Evolutionary conservation across 31 red algal species (phyloP).

Genomic region (Odonthalia washingtoniensis): DNA sequence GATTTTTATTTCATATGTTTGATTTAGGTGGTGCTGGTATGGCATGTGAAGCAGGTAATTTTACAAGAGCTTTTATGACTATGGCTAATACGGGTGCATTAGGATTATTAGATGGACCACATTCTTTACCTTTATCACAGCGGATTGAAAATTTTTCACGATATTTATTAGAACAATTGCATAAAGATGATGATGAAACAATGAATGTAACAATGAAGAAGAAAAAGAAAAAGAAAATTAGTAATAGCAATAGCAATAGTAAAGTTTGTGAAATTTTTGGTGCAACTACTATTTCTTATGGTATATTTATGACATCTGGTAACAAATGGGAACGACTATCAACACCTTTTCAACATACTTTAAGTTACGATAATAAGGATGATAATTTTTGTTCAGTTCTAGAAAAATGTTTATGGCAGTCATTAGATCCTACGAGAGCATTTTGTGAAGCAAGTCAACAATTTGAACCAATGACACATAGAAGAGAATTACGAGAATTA

Average conservation of each 20-base stretch:
- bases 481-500: conserved; percentile 56
- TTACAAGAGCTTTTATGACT: conserved; percentile 90
- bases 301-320: conserved; percentile 61
- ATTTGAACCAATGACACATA: conserved; percentile 83
- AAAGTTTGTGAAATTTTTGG: conserved; percentile 67
- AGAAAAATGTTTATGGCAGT: conserved; percentile 54
- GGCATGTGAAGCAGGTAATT: conserved; percentile 94
- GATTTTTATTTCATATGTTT: conserved; percentile 97
- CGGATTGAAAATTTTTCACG: conserved; percentile 90
- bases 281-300: conserved; percentile 64
- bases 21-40: conserved; percentile 81
- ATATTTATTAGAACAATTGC: conserved; percentile 96
- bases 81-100: conserved; percentile 92
- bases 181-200: conserved; percentile 62
- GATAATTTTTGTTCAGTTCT: conserved; percentile 58
- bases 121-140: conserved; percentile 68
- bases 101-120: conserved; percentile 87
- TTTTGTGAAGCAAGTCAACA: conserved; percentile 77
- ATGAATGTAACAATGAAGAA: too few relatives aligned
- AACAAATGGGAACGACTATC: conserved; percentile 76
- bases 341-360: conserved; percentile 75
- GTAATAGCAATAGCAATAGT: conserved; percentile 43
- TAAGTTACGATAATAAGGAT: conserved; percentile 53
- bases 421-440: conserved; percentile 70
- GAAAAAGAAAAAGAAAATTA: too few relatives aligned